Base-by-base conservation (phyloP, 129 eudicot species). In the Artemisia argyi region DNA sequence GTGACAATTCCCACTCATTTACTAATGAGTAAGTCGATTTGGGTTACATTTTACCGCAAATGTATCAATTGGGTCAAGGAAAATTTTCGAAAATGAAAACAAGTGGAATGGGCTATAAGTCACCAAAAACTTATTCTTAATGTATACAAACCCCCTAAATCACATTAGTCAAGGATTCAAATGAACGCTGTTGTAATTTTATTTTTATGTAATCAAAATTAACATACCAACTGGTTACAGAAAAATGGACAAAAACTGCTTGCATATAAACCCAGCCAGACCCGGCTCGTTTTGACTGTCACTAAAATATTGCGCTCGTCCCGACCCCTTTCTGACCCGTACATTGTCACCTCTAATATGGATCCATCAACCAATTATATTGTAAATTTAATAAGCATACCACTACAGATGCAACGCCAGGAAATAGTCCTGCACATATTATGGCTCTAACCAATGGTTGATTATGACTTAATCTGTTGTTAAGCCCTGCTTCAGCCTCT, bases 351-450 rank as follows among this genome's bases (percentile, higher is more conserved):
- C 17, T 44, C 18, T 67, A 67, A 48, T 67, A 47, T 67, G n/a
- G 28, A 48, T 47, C 59, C 72, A 67, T 18, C 22, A 7, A 26
- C 22, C n/a, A 14, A 62, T 15, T 30, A 11, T 47, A 66, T 16
- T 54, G 30, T 50, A 48, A 52, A 77, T 59, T 44, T 11, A 53
- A 52, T 46, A 42, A 20, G 20, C 93, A 71, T 85, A 94, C 99
- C 96, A 95, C 97, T 44, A 95, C 91, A 65, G 99, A 90, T 56
- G 94, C 91, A 61, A 95, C 86, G 74, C 99, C 97, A 71, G 99
- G 99, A 79, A 86, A 95, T 47, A 90, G 91, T 18, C 99, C 99
- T 30, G 97, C 87, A 76, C 99, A 95, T 79, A 95, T 95, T 71
- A 95, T 91, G 72, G 97, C 96, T 72, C 99, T 94, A 81, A 95